phyloP scores from a whole-genome alignment of 768 basidiomycete genomes.

The Astraeus odoratus region DNA sequence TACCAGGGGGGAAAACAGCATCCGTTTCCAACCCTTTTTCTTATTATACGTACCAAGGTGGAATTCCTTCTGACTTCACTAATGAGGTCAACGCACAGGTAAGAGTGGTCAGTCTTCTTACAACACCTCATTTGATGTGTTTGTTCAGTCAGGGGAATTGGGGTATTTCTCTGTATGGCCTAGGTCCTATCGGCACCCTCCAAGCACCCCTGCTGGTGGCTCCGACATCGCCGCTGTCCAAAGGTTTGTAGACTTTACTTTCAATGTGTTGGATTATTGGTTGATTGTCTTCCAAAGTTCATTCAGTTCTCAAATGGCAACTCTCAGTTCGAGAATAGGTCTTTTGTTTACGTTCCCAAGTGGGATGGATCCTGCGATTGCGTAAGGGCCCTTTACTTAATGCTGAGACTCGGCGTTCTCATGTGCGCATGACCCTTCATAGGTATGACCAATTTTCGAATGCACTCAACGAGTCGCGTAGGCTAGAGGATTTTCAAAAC shows the following conservation, averaged over 20 bases:
- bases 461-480: neutral
- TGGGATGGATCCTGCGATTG: neutral
- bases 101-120: too few species aligned
- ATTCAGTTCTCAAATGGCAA: neutral
- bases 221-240: neutral
- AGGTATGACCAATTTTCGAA: neutral
- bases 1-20: conserved; percentile 2
- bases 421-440: too few species aligned
- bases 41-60: conserved; percentile 9
- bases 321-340: neutral
- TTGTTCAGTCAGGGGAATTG: neutral
- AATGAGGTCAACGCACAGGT: too few species aligned
- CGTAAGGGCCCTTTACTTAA: neutral
- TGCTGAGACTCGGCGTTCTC: too few species aligned
- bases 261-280: neutral
- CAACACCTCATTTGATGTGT: too few species aligned
- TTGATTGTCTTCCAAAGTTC: neutral
- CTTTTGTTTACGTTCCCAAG: neutral
- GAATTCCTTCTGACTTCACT: conserved; percentile 16
- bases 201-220: neutral
- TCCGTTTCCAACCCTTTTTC: conserved; percentile 15
- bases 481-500: neutral
- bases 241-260: neutral
- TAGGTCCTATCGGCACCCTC: neutral
- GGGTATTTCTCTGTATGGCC: neutral